phyloP scores from a whole-genome alignment of 2,329 filamentous ascomycete species.

The Clonostachys rosea region DNA sequence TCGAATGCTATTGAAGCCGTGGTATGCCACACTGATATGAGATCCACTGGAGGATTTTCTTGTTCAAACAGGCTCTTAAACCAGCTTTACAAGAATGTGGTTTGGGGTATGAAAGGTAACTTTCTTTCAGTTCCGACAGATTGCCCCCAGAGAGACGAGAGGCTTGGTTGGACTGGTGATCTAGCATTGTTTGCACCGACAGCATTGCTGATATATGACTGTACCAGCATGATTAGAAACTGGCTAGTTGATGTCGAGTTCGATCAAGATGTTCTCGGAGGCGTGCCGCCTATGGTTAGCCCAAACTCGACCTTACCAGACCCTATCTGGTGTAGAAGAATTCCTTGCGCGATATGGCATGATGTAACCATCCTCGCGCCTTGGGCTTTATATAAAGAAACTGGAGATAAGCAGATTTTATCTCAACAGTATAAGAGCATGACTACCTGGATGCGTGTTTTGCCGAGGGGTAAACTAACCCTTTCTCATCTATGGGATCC shows the following conservation, averaged over 20 bases:
- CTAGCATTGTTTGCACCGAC: background rate
- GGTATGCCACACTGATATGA: slow-evolving; percentile 1
- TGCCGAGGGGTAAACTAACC: background rate
- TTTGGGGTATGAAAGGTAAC: background rate
- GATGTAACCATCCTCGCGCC: slow-evolving; percentile 1
- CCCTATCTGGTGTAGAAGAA: background rate
- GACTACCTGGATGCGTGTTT: background rate
- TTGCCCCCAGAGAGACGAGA: background rate
- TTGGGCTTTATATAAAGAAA: background rate
- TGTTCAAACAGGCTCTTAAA: background rate
- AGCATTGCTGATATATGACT: background rate
- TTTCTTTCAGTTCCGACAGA: background rate
- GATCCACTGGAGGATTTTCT: background rate
- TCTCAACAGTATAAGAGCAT: background rate
- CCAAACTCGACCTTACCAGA: background rate
- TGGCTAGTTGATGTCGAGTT: background rate
- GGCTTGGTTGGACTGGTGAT: background rate
- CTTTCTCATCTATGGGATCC: background rate
- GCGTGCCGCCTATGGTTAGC: background rate
- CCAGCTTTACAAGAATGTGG: background rate
- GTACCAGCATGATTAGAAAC: background rate
- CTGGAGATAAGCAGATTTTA: background rate
- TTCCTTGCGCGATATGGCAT: background rate
- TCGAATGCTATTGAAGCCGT: background rate
- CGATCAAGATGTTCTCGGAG: background rate